Evolutionary conservation across 1,284 basidiomycete species (phyloP).

Genomic region (Bondarzewia mesenterica): DNA sequence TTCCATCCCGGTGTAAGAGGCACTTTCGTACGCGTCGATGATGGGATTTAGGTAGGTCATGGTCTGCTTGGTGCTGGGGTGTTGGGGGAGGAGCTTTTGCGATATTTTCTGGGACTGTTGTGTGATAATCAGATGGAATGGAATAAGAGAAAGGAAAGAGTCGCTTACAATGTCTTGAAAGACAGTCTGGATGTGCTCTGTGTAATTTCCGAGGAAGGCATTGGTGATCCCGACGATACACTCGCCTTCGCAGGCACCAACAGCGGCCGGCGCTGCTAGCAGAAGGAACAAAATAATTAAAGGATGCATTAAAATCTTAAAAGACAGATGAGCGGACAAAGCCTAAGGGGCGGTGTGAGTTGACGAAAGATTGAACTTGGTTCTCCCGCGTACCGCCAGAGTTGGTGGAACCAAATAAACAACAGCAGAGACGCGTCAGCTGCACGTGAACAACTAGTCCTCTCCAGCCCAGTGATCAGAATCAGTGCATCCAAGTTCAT

Average conservation of each 20-base stretch:
- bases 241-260: constrained; percentile 58
- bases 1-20: constrained; percentile 36
- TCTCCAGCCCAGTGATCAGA: no score
- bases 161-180: constrained; percentile 32
- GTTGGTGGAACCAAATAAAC: not conserved
- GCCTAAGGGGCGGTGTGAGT: not conserved
- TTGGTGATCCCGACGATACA: constrained; percentile 55
- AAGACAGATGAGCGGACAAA: not conserved
- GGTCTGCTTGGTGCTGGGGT: constrained; percentile 19
- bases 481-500: no score
- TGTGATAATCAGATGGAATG: not conserved
- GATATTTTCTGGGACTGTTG: constrained; percentile 30
- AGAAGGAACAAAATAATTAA: constrained; percentile 15
- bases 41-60: constrained; percentile 39
- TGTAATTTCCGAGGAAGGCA: constrained; percentile 44
- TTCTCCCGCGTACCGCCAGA: not conserved
- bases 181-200: constrained; percentile 27
- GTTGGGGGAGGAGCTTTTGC: constrained; percentile 24
- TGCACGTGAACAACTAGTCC: no score
- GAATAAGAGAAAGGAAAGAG: constrained; percentile 3
- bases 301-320: not conserved
- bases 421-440: not conserved
- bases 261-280: constrained; percentile 25
- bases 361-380: not conserved
- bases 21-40: constrained; percentile 33